Conservation (phyloP, 2,329 filamentous ascomycete genomes). For the Cordyceps cicadae region DNA sequence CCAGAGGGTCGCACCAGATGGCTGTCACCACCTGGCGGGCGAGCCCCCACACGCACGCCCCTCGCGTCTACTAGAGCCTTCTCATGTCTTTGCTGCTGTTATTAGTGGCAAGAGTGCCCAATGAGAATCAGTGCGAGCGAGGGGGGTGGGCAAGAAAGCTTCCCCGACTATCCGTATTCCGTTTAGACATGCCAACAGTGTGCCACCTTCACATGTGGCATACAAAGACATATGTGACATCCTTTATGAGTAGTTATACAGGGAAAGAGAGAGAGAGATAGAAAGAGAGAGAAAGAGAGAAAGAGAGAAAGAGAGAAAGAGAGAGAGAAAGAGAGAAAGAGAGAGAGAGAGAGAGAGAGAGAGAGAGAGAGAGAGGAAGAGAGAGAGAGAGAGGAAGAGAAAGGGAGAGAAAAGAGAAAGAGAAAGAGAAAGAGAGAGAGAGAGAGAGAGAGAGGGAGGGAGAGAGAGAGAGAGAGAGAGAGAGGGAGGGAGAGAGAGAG, state of each 20-base stretch:
- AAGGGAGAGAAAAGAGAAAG: not conserved
- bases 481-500: not conserved
- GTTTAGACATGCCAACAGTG: not conserved
- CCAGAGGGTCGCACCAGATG: not conserved
- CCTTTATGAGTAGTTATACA: not conserved
- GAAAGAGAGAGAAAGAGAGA: no score
- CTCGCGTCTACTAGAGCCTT: not conserved
- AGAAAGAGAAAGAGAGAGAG: not conserved
- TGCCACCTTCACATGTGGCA: not conserved
- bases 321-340: not conserved
- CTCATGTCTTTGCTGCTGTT: not conserved
- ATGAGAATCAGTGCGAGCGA: not conserved
- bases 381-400: not conserved
- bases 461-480: not conserved
- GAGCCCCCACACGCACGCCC: not conserved
- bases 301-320: not conserved
- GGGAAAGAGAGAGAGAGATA: not conserved
- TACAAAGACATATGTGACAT: not conserved
- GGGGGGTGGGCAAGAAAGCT: not conserved
- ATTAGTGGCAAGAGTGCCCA: no score
- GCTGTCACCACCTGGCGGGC: not conserved
- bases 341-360: not conserved
- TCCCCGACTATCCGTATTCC: not conserved
- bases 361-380: not conserved
- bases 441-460: no score